phyloP scores from a whole-genome alignment of 1,284 basidiomycete genomes.

The Mycena citricolor region DNA sequence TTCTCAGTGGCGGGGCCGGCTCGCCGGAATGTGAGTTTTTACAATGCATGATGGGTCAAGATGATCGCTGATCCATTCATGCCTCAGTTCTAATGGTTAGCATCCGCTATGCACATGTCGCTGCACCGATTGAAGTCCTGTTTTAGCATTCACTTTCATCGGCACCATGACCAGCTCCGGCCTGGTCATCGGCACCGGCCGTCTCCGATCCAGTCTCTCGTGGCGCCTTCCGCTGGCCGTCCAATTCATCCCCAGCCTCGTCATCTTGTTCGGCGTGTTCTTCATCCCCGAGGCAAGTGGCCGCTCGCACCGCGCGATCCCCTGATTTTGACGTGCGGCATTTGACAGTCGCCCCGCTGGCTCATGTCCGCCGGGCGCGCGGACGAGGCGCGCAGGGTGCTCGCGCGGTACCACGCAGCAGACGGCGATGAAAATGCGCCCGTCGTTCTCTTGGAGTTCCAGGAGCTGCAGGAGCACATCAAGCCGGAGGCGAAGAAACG shows the following conservation, averaged over 20 bases:
- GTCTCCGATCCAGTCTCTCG: constrained; percentile 37
- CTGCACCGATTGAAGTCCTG: no score
- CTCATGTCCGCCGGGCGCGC: constrained; percentile 49
- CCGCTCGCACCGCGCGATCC: neutral
- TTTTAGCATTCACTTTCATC: constrained; percentile 10
- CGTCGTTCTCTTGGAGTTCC: constrained; percentile 49
- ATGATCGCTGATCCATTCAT: no score
- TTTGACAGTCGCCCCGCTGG: constrained; percentile 48
- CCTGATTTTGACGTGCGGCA: no score
- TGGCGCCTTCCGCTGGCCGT: constrained; percentile 52
- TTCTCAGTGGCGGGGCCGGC: constrained; percentile 54
- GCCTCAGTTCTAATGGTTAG: constrained; percentile 33
- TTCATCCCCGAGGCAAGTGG: constrained; percentile 43
- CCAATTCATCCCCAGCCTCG: constrained; percentile 49
- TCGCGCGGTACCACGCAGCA: constrained; percentile 56
- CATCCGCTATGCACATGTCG: no score
- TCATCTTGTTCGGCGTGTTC: constrained; percentile 41
- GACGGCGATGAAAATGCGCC: constrained; percentile 45
- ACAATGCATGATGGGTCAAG: neutral
- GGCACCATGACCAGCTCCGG: constrained; percentile 9
- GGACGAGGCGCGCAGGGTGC: constrained; percentile 46
- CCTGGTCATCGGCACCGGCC: constrained; percentile 33
- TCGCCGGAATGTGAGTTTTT: constrained; percentile 47
- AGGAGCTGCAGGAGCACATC: constrained; percentile 54
- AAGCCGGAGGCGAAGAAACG: constrained; percentile 49